These are phyloP conservation scores for Sanghuangporus weigelae DNA, from an alignment of 1,284 basidiomycete genomes.

Conservation along the genomic window DNA sequence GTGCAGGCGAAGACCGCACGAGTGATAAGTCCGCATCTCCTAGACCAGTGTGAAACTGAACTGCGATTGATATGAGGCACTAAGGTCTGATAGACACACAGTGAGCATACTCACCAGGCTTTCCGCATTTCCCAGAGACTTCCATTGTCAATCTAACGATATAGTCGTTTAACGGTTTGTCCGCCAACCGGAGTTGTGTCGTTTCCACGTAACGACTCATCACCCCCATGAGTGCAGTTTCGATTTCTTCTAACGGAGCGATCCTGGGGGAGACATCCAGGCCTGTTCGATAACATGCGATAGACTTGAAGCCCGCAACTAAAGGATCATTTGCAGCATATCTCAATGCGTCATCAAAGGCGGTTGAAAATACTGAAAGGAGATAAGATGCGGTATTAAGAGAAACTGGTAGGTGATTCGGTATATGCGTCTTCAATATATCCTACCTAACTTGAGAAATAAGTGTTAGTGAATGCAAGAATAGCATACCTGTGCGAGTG, in stretches of 20 bases:
- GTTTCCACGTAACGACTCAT: constrained; percentile 28
- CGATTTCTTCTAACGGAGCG: constrained; percentile 24
- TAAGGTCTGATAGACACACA: neutral
- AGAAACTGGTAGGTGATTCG: neutral
- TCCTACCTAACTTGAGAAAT: constrained; percentile 24
- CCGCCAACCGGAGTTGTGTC: constrained; percentile 44
- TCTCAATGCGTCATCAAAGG: constrained; percentile 30
- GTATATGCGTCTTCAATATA: constrained; percentile 27
- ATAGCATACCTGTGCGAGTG: constrained; percentile 53
- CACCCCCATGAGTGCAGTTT: constrained; percentile 28
- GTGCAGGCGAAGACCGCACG: constrained; percentile 51
- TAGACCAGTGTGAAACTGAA: constrained; percentile 78
- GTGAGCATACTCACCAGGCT: constrained; percentile 44
- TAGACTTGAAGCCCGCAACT: constrained; percentile 70
- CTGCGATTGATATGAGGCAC: constrained; percentile 29
- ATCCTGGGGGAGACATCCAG: constrained; percentile 40
- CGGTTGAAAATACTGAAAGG: constrained; percentile 31
- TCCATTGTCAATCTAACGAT: constrained; percentile 52
- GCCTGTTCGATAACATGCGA: constrained; percentile 70
- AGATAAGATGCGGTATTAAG: constrained; percentile 5
- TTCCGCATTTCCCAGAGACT: constrained; percentile 44
- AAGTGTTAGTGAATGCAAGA: neutral
- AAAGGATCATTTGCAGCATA: constrained; percentile 35
- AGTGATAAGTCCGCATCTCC: constrained; percentile 70
- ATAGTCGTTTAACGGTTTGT: constrained; percentile 61